Conservation (phyloP, 306 rosid species). For the Citrullus mucosospermus region DNA sequence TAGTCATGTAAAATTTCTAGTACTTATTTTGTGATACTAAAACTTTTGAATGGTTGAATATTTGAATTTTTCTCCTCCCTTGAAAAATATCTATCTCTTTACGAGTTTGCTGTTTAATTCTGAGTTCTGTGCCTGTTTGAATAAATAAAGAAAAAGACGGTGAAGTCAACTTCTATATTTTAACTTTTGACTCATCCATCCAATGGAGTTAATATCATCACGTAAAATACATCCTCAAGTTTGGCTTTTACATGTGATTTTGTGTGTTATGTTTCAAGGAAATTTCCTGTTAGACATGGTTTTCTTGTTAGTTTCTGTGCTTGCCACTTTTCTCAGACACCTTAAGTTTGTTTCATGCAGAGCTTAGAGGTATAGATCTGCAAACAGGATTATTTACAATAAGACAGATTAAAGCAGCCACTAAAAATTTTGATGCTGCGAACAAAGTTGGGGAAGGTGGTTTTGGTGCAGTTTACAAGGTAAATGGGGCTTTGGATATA, state of each 20-base stretch:
- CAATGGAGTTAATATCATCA: neutral
- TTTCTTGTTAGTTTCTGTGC: neutral
- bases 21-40: neutral
- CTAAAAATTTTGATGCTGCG: constrained; percentile 57
- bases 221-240: neutral
- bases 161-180: neutral
- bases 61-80: neutral
- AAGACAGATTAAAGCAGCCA: constrained; percentile 73
- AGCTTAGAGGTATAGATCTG: constrained; percentile 67
- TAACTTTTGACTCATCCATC: neutral
- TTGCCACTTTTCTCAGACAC: neutral
- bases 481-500: constrained; percentile 7
- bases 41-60: neutral
- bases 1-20: neutral
- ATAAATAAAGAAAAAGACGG: neutral
- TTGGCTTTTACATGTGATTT: neutral
- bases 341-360: constrained; percentile 21
- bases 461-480: constrained; percentile 88
- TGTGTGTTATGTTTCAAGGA: neutral
- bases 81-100: neutral
- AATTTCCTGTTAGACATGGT: neutral
- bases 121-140: neutral
- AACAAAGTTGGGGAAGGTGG: constrained; percentile 95
- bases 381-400: constrained; percentile 75
- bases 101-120: neutral